Percentiles rank a stretch among this genome's conserved stretches.
Evolutionary conservation across 78 protist genomes (phyloP).

Genomic region (Thecamonas trahens): DNA sequence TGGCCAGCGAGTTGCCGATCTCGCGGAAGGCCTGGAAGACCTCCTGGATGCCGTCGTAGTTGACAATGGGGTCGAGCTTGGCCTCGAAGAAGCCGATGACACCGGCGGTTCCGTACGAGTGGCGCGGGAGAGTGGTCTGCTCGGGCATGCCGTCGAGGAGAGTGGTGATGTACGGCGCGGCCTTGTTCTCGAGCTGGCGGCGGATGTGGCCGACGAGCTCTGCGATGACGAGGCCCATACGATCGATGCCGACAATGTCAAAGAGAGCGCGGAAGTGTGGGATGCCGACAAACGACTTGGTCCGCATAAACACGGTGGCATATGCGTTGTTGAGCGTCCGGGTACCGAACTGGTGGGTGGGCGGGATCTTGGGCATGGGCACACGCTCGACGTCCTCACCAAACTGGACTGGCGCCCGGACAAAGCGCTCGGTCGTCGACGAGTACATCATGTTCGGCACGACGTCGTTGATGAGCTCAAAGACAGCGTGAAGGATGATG

Average conservation of each 20-base stretch:
- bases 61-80: conserved; percentile 35
- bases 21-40: conserved; percentile 72
- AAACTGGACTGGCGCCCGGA: conserved; percentile 42
- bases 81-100: conserved; percentile 45
- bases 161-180: conserved; percentile 63
- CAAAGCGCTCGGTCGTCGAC: conserved; percentile 47
- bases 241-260: conserved; percentile 1
- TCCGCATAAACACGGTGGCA: conserved; percentile 18
- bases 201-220: conserved; percentile 1
- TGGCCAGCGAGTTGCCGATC: conserved; percentile 56
- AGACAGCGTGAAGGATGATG: conserved; percentile 50
- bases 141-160: conserved; percentile 62
- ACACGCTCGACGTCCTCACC: conserved; percentile 44
- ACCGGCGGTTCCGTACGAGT: conserved; percentile 66
- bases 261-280: conserved; percentile 3
- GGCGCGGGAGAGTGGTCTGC: conserved; percentile 39
- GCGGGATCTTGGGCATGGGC: conserved; percentile 22
- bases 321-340: conserved; percentile 39
- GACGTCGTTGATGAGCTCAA: conserved; percentile 54
- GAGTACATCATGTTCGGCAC: conserved; percentile 60
- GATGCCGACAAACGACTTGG: conserved; percentile 10
- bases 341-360: conserved; percentile 37
- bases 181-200: conserved; percentile 26
- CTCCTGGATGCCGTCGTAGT: conserved; percentile 65
- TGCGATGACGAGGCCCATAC: neutral